Evolutionary conservation across 202 grass and related monocot species (phyloP).

Genomic region (Setaria viridis): DNA sequence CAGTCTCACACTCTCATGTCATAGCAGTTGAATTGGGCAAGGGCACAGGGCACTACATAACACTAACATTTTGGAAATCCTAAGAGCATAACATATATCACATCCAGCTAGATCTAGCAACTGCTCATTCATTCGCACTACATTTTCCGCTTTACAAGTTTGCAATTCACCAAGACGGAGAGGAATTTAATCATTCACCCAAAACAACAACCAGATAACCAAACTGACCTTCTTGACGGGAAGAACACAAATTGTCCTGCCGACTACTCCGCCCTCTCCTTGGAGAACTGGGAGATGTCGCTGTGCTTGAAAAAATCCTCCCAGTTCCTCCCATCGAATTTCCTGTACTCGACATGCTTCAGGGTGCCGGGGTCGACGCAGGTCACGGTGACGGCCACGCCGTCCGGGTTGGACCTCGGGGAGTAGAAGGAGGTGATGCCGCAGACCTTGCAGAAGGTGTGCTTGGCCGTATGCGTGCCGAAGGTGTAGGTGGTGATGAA

Average conservation of each 20-base stretch:
- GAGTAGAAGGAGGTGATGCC: conserved; percentile 90
- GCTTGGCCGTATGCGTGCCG: conserved; percentile 81
- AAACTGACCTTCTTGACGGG: conserved; percentile 20
- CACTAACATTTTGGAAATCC: not conserved
- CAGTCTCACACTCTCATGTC: not conserved
- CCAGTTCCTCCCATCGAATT: conserved; percentile 75
- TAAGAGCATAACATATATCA: not conserved
- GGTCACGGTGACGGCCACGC: conserved; percentile 63
- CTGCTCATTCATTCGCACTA: conserved; percentile 17
- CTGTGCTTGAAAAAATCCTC: conserved; percentile 54
- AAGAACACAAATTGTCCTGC: not conserved
- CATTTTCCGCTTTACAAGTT: conserved; percentile 13
- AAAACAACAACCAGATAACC: not conserved
- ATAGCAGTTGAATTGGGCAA: conserved; percentile 2
- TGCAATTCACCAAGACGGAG: not conserved
- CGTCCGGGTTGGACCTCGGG: conserved; percentile 75
- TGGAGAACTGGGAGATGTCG: conserved; percentile 48
- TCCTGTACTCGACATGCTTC: conserved; percentile 63
- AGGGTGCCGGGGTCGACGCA: conserved; percentile 80
- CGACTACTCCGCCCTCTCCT: not conserved
- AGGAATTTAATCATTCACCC: not conserved
- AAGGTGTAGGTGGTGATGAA: conserved; percentile 88
- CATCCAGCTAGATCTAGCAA: not conserved
- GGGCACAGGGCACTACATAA: not conserved
- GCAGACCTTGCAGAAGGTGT: conserved; percentile 84